Conservation (phyloP, 2,329 filamentous ascomycete species). For the Acrocalymma vagum region DNA sequence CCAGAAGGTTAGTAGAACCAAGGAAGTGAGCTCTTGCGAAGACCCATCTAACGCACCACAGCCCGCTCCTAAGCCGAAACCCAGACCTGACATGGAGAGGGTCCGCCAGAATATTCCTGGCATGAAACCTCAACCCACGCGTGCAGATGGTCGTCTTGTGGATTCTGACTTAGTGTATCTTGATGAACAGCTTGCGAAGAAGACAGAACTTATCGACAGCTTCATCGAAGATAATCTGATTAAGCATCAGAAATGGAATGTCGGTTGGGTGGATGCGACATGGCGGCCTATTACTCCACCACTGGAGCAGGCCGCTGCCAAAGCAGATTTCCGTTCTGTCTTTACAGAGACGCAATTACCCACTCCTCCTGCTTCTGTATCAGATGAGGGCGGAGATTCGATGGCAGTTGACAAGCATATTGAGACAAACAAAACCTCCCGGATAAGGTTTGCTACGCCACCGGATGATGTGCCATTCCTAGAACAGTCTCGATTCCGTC, state of each 20-base stretch:
- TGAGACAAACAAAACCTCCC: constrained; percentile 34
- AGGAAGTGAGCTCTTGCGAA: neutral
- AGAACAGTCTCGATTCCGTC: constrained; percentile 74
- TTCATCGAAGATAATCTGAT: constrained; percentile 88
- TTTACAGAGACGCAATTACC: constrained; percentile 51
- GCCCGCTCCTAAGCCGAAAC: constrained; percentile 56
- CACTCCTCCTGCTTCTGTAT: constrained; percentile 57
- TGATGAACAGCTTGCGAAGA: constrained; percentile 80
- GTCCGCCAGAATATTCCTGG: constrained; percentile 74
- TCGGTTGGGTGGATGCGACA: constrained; percentile 87
- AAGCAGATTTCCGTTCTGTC: constrained; percentile 50
- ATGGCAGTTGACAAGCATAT: constrained; percentile 39
- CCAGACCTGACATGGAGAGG: constrained; percentile 66
- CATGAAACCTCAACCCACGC: constrained; percentile 56
- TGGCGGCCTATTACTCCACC: constrained; percentile 84
- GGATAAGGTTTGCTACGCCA: constrained; percentile 48
- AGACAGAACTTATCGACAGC: constrained; percentile 79
- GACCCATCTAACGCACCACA: constrained; percentile 30
- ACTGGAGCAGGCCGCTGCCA: constrained; percentile 58
- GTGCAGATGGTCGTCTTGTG: constrained; percentile 72
- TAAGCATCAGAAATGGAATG: constrained; percentile 92
- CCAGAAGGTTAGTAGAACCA: constrained; percentile 75
- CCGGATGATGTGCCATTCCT: constrained; percentile 48
- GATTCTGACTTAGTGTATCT: constrained; percentile 83
- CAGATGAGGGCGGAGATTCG: constrained; percentile 51